Base-by-base conservation (phyloP, 169 alveolate species). In the Eimeria tenella region DNA sequence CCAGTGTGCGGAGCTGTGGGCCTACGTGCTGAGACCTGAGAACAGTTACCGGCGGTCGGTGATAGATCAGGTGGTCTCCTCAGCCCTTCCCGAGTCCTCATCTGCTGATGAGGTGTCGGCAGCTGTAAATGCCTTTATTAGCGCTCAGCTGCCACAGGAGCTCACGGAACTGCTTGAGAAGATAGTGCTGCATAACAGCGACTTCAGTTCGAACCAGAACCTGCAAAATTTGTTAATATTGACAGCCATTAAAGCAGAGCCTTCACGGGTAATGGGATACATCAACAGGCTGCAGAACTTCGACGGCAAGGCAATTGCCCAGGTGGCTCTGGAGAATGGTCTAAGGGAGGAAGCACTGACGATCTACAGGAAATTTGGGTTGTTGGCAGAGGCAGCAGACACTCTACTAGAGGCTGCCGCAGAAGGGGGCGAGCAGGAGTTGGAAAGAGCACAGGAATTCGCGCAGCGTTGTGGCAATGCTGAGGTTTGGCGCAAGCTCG, bases 71-170 rank as follows among this genome's bases (percentile, higher is more conserved):
- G 99, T 98, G 42, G 98, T 98, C 88, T 98, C 98, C 75, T 97
- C 98, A 11, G 99, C 99, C 42, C 97, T 99, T 53, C 99, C 99
- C 15, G 99, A 99, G 96, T 97, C 99, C 56, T 98, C 98, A 81
- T 98, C 98, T 94, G 99, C 99, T 17, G 99, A 99, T 83, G 99
- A 98, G 97, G 97, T 96, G 58, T 98, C 99, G 17, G 98, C 98
- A 50, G 98, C 99, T 1, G 99, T 99, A 87, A 98, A 99, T 96
- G 99, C 99, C 19, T 99, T 99, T 95, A 98, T 99, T 96, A 98
- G 98, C 96, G 99, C 99, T 74, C 99, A 98, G 86, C 97, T 94
- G 94, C 99, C 99, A 77, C 97, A 97, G 87, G 99, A 98, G 95
- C 96, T 99, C 94, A 98, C 98, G 95, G 99, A 98, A 93, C 97